Evolutionary conservation across 2,329 filamentous ascomycete species (phyloP).

Genomic region (Hymenoscyphus occultus): DNA sequence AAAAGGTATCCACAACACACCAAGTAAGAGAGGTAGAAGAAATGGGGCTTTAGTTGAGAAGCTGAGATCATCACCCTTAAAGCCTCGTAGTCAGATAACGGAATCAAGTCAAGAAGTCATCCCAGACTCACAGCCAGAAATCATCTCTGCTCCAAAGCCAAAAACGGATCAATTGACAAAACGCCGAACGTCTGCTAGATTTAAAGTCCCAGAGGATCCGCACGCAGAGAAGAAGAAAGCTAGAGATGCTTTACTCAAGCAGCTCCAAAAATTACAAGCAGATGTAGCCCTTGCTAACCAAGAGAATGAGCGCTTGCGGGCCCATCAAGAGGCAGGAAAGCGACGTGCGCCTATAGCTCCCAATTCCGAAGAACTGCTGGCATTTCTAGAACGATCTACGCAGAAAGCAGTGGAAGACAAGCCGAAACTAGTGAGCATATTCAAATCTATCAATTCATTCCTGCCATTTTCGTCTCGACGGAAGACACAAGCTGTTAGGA

Average conservation of each 20-base stretch:
- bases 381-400: slow-evolving; percentile 30
- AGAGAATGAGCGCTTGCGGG: slow-evolving; percentile 56
- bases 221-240: slow-evolving; percentile 48
- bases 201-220: slow-evolving; percentile 31
- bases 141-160: slow-evolving; percentile 17
- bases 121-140: slow-evolving; percentile 3
- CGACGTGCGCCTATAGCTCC: slow-evolving; percentile 42
- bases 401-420: slow-evolving; percentile 17
- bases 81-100: slow-evolving; percentile 25
- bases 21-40: slow-evolving; percentile 47
- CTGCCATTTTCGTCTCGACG: slow-evolving; percentile 33
- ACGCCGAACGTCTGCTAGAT: slow-evolving; percentile 32
- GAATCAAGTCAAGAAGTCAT: slow-evolving; percentile 11
- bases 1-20: slow-evolving; percentile 58
- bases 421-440: slow-evolving; percentile 28
- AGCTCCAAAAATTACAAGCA: slow-evolving; percentile 54
- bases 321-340: slow-evolving; percentile 39
- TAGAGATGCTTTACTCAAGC: slow-evolving; percentile 51
- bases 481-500: slow-evolving; percentile 26
- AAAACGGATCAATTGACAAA: slow-evolving; percentile 11
- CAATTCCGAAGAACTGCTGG: slow-evolving; percentile 39
- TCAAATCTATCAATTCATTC: slow-evolving; percentile 33
- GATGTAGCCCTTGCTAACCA: slow-evolving; percentile 56
- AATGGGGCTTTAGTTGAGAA: slow-evolving; percentile 36
- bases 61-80: slow-evolving; percentile 36